Evolutionary conservation across 257 asterid genomes (phyloP).

Genomic region (Leptodermis oblonga): DNA sequence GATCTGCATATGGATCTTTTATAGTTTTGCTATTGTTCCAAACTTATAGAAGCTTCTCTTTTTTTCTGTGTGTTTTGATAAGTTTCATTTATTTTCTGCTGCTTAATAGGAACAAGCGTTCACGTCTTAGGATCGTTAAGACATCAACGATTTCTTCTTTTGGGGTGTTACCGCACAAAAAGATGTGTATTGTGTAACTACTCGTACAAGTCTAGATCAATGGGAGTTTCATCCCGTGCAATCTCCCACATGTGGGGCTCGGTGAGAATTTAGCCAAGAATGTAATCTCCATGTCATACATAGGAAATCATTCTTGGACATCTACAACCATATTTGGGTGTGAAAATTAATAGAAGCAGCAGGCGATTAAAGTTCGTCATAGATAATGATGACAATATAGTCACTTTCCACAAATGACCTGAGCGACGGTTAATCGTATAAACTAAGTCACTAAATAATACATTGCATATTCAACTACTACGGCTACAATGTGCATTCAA

Average conservation of each 20-base stretch:
- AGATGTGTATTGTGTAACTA: too few species aligned
- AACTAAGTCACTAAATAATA: constrained; percentile 24
- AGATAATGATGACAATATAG: background rate
- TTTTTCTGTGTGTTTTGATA: background rate
- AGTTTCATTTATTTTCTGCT: too few species aligned
- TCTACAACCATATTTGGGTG: background rate
- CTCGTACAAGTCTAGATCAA: too few species aligned
- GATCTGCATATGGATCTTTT: background rate
- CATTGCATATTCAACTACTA: constrained; percentile 34
- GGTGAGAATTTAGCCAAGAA: too few species aligned
- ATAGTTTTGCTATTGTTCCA: background rate
- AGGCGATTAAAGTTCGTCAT: background rate
- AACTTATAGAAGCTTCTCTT: too few species aligned
- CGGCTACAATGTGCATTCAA: constrained; percentile 34
- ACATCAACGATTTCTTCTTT: too few species aligned
- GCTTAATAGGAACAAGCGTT: too few species aligned
- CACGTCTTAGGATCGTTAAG: background rate
- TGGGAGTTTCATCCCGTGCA: too few species aligned
- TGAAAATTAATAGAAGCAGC: background rate
- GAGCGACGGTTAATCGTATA: constrained; percentile 10
- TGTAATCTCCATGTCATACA: too few species aligned
- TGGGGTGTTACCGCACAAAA: too few species aligned
- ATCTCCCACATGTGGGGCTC: too few species aligned
- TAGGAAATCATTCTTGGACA: too few species aligned
- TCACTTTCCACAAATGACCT: background rate